Percentiles rank a stretch among this genome's conserved stretches.
phyloP scores from a whole-genome alignment of 139 green algal genomes.

The Chlamydomonas applanata region DNA sequence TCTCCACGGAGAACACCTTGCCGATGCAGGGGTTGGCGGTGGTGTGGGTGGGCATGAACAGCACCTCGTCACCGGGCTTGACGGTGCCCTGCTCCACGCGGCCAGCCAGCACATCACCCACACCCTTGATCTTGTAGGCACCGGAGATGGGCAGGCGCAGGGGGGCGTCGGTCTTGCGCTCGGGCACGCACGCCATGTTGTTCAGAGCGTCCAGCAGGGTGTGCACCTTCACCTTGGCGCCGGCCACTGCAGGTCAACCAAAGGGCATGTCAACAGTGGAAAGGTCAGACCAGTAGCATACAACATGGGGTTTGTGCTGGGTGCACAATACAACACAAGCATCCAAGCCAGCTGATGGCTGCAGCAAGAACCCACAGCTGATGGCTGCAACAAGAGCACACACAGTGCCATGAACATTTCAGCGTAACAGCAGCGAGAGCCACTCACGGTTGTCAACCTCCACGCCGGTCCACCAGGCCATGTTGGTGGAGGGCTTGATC shows the following conservation, averaged over 20 bases:
- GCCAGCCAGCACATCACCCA: slow-evolving; percentile 96
- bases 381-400: background rate
- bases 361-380: background rate
- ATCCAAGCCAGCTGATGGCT: background rate
- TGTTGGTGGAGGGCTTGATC: slow-evolving; percentile 92
- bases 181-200: slow-evolving; percentile 73
- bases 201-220: slow-evolving; percentile 91
- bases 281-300: too few relatives aligned
- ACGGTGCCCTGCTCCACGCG: slow-evolving; percentile 96
- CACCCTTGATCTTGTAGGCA: slow-evolving; percentile 99
- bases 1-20: slow-evolving; percentile 99
- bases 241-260: too few relatives aligned
- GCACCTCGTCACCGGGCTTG: slow-evolving; percentile 89
- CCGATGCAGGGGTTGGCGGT: slow-evolving; percentile 82
- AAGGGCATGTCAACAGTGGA: too few relatives aligned
- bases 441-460: slow-evolving; percentile 60
- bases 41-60: slow-evolving; percentile 89
- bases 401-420: background rate
- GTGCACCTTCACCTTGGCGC: slow-evolving; percentile 59
- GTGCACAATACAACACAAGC: too few relatives aligned
- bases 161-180: slow-evolving; percentile 81
- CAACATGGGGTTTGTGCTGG: too few relatives aligned
- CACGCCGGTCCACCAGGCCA: slow-evolving; percentile 91
- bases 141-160: slow-evolving; percentile 92
- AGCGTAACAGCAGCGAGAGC: slow-evolving; percentile 21